Percentiles rank a stretch among this genome's conserved stretches.
These are phyloP conservation scores for Raphanus hybrid DNA, from an alignment of 441 rosid species.

Conservation along the genomic window DNA sequence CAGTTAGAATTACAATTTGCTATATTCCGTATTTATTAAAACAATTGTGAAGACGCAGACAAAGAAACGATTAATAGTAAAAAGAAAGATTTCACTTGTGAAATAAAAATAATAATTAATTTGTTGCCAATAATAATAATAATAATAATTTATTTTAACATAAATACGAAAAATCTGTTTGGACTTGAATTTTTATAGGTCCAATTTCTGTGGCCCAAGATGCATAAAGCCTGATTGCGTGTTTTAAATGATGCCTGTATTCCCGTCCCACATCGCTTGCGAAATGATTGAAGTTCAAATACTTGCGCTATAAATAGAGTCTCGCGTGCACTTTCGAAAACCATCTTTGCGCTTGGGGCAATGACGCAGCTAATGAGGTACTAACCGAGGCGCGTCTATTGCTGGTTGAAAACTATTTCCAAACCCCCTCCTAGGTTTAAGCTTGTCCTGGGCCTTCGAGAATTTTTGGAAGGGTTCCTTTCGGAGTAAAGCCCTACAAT, in stretches of 20 bases:
- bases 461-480: conserved; percentile 51
- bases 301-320: not conserved
- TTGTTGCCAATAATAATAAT: too few species aligned
- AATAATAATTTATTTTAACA: not conserved
- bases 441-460: conserved; percentile 46
- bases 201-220: not conserved
- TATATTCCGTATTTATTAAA: not conserved
- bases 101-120: not conserved
- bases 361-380: conserved; percentile 92
- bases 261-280: not conserved
- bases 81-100: not conserved
- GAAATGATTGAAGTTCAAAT: not conserved
- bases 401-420: conserved; percentile 99
- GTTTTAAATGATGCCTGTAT: not conserved
- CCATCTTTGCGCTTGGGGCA: conserved; percentile 74
- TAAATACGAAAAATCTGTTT: not conserved
- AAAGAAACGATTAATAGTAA: not conserved
- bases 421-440: conserved; percentile 76
- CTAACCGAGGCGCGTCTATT: conserved; percentile 96
- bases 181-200: not conserved
- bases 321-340: not conserved
- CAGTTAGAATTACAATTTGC: not conserved
- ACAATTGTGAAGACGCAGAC: not conserved
- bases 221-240: not conserved
- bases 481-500: conserved; percentile 48